Conservation (phyloP, 306 rosid species). For the Geum urbanum region DNA sequence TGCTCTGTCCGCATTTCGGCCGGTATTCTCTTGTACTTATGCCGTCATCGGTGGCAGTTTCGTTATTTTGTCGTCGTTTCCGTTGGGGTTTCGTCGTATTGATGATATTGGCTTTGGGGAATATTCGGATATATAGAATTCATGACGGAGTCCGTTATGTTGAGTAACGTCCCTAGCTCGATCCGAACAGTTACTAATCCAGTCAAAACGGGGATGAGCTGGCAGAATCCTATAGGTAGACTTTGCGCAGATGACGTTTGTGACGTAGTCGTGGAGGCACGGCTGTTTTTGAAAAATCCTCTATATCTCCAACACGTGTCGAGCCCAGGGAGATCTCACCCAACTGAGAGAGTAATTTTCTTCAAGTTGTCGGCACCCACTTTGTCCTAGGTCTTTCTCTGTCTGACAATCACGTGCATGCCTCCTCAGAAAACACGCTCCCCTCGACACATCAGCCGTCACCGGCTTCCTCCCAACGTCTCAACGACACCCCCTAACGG, state of each 20-base stretch:
- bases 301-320: slow-evolving; percentile 1
- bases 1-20: slow-evolving; percentile 26
- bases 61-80: background rate
- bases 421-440: slow-evolving; percentile 49
- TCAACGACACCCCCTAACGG: background rate
- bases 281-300: background rate
- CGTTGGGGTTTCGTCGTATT: background rate
- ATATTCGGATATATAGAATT: background rate
- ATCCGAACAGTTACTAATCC: background rate
- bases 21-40: slow-evolving; percentile 27
- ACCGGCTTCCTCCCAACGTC: slow-evolving; percentile 18
- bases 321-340: background rate
- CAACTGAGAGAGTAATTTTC: background rate
- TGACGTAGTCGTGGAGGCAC: slow-evolving; percentile 27
- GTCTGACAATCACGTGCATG: slow-evolving; percentile 34
- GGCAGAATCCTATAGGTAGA: background rate
- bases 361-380: background rate
- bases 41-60: background rate
- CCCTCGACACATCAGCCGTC: no score
- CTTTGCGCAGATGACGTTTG: slow-evolving; percentile 6
- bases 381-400: background rate
- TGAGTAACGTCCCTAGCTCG: background rate
- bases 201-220: background rate
- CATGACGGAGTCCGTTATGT: background rate
- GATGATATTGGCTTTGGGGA: background rate